A percentile compares a stretch with the other conserved stretches of the same genome.
These are phyloP conservation scores for Gossypium turneri DNA, from an alignment of 345 rosid genomes.

Conservation along the genomic window DNA sequence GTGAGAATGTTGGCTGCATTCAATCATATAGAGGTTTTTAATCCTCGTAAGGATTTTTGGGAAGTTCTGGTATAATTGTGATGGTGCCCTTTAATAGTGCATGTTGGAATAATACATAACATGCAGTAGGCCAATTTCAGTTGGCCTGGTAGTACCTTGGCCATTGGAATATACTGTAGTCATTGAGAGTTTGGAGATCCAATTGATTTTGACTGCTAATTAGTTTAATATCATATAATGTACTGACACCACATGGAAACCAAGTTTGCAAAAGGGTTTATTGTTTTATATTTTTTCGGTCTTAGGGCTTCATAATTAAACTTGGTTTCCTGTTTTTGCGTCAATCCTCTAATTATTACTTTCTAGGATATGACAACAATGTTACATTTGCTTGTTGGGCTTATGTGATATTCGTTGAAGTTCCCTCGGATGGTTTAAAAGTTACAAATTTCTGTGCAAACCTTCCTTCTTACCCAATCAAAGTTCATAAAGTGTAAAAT, in stretches of 20 bases:
- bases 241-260: not conserved
- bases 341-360: not conserved
- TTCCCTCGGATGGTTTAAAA: not conserved
- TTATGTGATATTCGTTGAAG: not conserved
- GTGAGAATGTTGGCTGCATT: not conserved
- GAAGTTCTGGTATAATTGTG: not conserved
- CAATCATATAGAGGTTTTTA: not conserved
- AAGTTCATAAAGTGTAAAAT: not conserved
- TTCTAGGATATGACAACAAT: not conserved
- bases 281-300: not conserved
- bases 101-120: not conserved
- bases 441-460: not conserved
- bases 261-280: not conserved
- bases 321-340: not conserved
- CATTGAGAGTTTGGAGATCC: not conserved
- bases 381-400: not conserved
- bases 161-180: too few relatives aligned
- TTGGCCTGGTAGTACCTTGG: not conserved
- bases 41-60: not conserved
- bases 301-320: not conserved
- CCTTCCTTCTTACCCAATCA: not conserved
- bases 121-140: not conserved
- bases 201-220: not conserved
- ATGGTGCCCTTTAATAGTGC: not conserved
- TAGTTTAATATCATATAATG: not conserved